Conservation (phyloP, 2,329 filamentous ascomycete species). For the Cercospora sp. region DNA sequence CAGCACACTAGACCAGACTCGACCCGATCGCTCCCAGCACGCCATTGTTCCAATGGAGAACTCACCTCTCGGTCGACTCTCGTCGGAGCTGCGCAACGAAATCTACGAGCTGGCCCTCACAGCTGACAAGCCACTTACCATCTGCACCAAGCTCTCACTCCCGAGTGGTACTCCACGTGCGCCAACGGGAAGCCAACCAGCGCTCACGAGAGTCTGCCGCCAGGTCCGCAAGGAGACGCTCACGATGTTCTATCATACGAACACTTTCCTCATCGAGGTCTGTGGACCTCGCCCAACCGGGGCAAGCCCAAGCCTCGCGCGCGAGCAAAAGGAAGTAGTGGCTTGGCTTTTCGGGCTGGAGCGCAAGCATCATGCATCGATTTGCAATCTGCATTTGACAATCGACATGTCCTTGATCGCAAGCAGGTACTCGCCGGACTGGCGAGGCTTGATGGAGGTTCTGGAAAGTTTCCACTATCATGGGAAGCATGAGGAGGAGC, state of each 20-base stretch:
- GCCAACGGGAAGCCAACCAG: neutral
- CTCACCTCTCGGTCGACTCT: neutral
- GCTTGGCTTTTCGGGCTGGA: neutral
- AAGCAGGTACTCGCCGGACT: neutral
- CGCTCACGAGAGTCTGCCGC: neutral
- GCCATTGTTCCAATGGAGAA: neutral
- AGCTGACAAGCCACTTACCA: neutral
- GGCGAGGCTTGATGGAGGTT: neutral
- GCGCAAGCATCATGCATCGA: neutral
- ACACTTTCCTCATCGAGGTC: slow-evolving; percentile 1
- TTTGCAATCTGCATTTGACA: neutral
- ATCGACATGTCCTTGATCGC: neutral
- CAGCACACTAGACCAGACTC: neutral
- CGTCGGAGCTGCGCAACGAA: neutral
- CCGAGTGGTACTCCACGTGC: neutral
- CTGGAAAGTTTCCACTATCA: neutral
- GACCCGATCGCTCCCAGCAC: neutral
- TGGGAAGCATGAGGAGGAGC: neutral
- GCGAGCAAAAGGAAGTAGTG: neutral
- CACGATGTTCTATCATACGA: neutral
- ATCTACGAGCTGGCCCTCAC: neutral
- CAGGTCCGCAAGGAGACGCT: neutral
- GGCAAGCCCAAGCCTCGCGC: neutral
- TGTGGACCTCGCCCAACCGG: neutral
- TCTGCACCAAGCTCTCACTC: neutral